Base-by-base conservation (phyloP, 352 stramenopile genomes). In the Bremia lactucae region DNA sequence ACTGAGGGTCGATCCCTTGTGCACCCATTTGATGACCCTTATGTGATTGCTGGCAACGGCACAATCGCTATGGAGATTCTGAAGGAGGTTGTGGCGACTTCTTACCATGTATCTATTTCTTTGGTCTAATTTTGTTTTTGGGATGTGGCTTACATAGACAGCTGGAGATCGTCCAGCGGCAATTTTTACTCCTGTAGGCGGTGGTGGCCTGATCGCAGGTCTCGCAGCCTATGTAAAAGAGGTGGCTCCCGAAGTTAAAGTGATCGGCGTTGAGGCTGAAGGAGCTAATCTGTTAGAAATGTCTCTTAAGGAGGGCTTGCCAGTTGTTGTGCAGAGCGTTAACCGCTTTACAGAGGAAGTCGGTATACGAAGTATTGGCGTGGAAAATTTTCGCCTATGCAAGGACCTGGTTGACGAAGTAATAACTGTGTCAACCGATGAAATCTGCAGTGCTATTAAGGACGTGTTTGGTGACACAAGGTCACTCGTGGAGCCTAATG, bases 281-380 rank as follows among this genome's bases (percentile, higher is more conserved):
- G 95, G 97, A 46, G 94, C 95, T 2, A 95, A 95, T 14, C 72
- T 96, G 13, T 94, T 99, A 71, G 95, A 93, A 5, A 62, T 70
- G 10, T 98, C 92, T 2, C 48, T 97, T 23, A 55, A 71, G 25
- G 67, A 74, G 9, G 80, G 83, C 15, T 56, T 87, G 37, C 78
- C 94, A 25, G 85, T 97, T 9, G 82, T 76, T 14, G 73, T 98
- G n/a, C 46, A 75, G 14, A 66, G 68, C 3, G 89, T 98, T 14
- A 97, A 97, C 48, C 77, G 97, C 2, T 99, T 99, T 70, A 96
- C 95, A 0, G 95, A 99, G 61, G 95, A 97, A 46, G 95, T 96
- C 4, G 95, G 94, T 23, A 95, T 99, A 26, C 80, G 83, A 28
- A 83, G 68, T 1, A 65, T 98, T 25, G 96, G 96, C 20, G 61